phyloP scores from a whole-genome alignment of 2,329 filamentous ascomycete species.

The Aureobasidium subglaciale region DNA sequence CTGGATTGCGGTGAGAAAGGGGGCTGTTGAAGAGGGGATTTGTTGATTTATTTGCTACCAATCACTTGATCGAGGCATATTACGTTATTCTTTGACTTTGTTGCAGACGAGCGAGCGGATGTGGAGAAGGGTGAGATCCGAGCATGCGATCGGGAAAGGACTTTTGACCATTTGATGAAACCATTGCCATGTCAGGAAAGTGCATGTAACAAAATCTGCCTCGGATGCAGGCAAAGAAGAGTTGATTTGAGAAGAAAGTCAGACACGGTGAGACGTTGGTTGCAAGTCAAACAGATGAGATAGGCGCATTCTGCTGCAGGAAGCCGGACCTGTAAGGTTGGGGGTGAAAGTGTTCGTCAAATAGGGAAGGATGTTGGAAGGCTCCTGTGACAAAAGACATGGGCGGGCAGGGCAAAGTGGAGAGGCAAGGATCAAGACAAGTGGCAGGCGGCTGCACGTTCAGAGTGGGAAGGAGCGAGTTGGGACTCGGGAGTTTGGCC shows the following conservation, averaged over 20 bases:
- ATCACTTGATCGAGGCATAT: background rate
- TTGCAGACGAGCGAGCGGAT: background rate
- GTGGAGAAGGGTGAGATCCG: conserved; percentile 1
- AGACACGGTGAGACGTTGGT: background rate
- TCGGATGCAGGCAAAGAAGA: no score
- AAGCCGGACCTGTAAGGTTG: no score
- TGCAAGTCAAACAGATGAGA: background rate
- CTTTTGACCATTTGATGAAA: background rate
- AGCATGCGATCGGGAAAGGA: conserved; percentile 8
- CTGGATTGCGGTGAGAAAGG: conserved; percentile 2
- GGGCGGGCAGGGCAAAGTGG: background rate
- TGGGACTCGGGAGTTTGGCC: no score
- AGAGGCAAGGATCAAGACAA: no score
- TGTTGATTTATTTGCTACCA: conserved; percentile 8
- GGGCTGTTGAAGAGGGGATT: background rate
- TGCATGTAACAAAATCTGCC: no score
- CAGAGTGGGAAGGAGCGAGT: background rate
- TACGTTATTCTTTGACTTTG: conserved; percentile 4
- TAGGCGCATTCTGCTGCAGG: background rate
- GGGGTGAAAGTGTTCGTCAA: no score
- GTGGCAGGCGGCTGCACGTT: background rate
- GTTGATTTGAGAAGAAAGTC: no score
- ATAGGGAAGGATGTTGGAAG: background rate
- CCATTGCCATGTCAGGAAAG: background rate
- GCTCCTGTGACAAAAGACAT: background rate